These are phyloP conservation scores for Camellia oleifera DNA, from an alignment of 179 eudicot species.

Conservation along the genomic window DNA sequence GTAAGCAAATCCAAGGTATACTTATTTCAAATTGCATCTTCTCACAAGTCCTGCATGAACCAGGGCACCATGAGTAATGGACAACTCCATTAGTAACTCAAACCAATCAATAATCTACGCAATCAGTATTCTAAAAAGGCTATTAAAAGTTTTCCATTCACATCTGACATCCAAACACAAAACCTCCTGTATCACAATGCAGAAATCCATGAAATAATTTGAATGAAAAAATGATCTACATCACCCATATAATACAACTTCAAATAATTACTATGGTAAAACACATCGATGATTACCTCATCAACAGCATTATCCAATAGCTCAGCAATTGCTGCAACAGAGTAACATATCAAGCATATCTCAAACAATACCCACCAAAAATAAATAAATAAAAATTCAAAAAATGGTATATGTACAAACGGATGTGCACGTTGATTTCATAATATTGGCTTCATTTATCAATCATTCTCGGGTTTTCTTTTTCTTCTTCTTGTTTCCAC, in stretches of 20 bases:
- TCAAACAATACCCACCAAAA: background rate
- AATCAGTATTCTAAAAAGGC: background rate
- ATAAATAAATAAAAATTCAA: background rate
- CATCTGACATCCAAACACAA: constrained; percentile 6
- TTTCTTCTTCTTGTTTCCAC: background rate
- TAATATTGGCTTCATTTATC: background rate
- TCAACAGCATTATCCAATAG: constrained; percentile 95
- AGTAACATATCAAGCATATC: background rate
- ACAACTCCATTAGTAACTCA: background rate
- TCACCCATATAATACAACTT: too few species aligned
- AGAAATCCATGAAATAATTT: background rate
- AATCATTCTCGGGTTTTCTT: background rate
- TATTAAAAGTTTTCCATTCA: background rate
- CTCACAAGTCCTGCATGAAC: background rate
- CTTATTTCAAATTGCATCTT: background rate
- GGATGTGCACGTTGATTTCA: background rate
- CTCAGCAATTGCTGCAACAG: constrained; percentile 86
- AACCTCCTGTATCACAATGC: background rate
- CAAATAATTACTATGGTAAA: background rate
- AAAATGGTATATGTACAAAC: background rate
- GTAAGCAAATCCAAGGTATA: background rate
- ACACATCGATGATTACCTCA: constrained; percentile 51
- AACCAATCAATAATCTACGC: background rate
- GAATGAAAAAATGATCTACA: background rate
- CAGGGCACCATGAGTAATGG: constrained; percentile 4